These are phyloP conservation scores for Aspergillus floridensis DNA, from an alignment of 2,329 filamentous ascomycete genomes.

Conservation along the genomic window DNA sequence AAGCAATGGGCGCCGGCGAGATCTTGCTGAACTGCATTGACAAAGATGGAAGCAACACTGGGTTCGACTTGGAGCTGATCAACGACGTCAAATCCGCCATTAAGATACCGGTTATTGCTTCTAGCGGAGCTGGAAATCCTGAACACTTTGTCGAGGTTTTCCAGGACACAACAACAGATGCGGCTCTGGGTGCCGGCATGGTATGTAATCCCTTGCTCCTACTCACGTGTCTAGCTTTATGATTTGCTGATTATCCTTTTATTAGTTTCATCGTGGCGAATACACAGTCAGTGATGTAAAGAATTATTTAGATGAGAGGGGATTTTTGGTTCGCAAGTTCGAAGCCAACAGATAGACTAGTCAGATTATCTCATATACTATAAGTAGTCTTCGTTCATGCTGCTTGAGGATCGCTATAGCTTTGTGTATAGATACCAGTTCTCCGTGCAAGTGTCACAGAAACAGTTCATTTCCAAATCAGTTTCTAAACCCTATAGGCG, in stretches of 20 bases:
- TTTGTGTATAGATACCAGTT: no score
- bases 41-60: constrained; percentile 88
- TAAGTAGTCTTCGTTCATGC: no score
- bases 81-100: constrained; percentile 81
- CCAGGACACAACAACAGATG: constrained; percentile 78
- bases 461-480: no score
- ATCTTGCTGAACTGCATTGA: constrained; percentile 97
- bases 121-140: constrained; percentile 85
- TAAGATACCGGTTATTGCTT: constrained; percentile 91
- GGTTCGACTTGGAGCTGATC: constrained; percentile 92
- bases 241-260: constrained; percentile 12
- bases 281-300: constrained; percentile 96
- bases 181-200: constrained; percentile 92
- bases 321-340: constrained; percentile 74
- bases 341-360: constrained; percentile 48
- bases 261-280: constrained; percentile 83
- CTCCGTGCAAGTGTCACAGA: no score
- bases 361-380: no score
- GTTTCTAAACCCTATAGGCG: no score
- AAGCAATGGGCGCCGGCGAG: constrained; percentile 94
- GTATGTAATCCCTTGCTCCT: constrained; percentile 43
- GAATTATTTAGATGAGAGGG: constrained; percentile 68
- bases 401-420: no score
- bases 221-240: neutral
- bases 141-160: constrained; percentile 91